Conservation (phyloP, 2,329 filamentous ascomycete genomes). For the Claviceps capensis region DNA sequence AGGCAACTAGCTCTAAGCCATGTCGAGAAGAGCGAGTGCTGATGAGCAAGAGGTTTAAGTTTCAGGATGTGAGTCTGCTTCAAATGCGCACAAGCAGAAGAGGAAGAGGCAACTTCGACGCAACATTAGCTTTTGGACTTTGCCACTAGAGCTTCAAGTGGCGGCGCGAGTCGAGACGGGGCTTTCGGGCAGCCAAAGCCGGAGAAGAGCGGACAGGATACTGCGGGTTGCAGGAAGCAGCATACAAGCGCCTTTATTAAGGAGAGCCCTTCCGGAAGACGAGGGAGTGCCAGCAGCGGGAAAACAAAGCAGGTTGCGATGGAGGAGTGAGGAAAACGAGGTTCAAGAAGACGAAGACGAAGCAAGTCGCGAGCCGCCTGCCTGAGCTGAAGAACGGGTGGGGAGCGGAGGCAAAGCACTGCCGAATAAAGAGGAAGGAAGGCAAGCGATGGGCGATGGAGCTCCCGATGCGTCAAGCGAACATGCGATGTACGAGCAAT, state of each 20-base stretch:
- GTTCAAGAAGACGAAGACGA: not conserved
- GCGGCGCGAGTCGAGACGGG: not conserved
- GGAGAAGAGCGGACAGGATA: not conserved
- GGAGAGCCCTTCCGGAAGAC: not conserved
- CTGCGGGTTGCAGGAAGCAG: not conserved
- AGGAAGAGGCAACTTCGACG: not conserved
- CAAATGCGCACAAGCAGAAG: not conserved
- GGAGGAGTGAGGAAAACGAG: not conserved
- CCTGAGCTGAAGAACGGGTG: not conserved
- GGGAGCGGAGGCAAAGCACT: not conserved
- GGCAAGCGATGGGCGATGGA: not conserved
- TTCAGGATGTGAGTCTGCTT: not conserved
- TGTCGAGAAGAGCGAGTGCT: not conserved
- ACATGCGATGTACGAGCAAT: not conserved
- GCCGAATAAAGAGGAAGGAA: not conserved
- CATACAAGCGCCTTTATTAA: not conserved
- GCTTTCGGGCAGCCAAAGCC: not conserved
- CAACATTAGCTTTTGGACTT: not conserved
- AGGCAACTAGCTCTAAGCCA: conserved; percentile 1
- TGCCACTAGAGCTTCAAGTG: not conserved
- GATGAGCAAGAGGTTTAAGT: not conserved
- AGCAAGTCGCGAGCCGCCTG: not conserved
- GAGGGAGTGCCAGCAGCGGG: not conserved
- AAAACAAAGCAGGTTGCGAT: not conserved
- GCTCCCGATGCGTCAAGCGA: not conserved